These are phyloP conservation scores for Nicotiana noctiflora DNA, from an alignment of 257 asterid genomes.

Conservation along the genomic window DNA sequence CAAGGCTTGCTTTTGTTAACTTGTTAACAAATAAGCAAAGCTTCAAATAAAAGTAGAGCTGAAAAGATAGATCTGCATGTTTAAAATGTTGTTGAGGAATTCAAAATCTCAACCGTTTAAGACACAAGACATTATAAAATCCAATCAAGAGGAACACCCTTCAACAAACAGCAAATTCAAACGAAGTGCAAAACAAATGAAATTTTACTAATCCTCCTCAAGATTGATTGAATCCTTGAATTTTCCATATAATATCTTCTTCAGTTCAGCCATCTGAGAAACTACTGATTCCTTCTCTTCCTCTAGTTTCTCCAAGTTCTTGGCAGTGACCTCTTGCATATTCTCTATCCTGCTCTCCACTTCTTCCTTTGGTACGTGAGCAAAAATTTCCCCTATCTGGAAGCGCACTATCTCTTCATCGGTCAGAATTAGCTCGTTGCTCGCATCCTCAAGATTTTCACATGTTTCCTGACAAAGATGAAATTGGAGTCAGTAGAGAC, in stretches of 20 bases:
- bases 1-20: not conserved
- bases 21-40: not conserved
- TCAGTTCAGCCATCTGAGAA: constrained; percentile 72
- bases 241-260: constrained; percentile 68
- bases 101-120: not conserved
- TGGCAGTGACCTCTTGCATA: constrained; percentile 60
- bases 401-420: constrained; percentile 85
- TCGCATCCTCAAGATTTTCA: constrained; percentile 84
- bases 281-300: constrained; percentile 67
- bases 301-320: constrained; percentile 60
- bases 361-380: constrained; percentile 74
- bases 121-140: not conserved
- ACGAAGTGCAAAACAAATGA: not conserved
- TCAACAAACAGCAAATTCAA: not conserved
- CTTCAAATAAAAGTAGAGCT: not conserved
- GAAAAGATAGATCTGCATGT: not conserved
- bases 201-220: constrained; percentile 57
- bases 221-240: constrained; percentile 89
- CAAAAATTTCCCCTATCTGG: constrained; percentile 91
- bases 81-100: not conserved
- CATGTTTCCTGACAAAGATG: constrained; percentile 51
- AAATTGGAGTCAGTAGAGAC: not conserved
- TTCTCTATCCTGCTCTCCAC: constrained; percentile 81
- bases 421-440: constrained; percentile 82
- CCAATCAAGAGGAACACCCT: not conserved